These are phyloP conservation scores for Blastobotrys capitulatus DNA, from an alignment of 1,139 yeast genomes.

Conservation along the genomic window DNA sequence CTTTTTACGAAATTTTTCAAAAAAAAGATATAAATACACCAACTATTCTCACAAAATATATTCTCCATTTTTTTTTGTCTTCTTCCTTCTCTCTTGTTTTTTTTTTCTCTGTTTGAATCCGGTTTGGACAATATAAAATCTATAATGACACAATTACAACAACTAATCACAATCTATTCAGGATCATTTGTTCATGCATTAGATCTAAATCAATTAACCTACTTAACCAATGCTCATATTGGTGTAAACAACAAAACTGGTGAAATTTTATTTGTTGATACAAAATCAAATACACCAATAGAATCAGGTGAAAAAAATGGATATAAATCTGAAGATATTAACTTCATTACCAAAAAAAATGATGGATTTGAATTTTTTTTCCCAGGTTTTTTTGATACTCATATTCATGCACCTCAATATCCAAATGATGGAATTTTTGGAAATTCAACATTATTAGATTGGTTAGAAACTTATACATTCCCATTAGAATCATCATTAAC, in stretches of 20 bases:
- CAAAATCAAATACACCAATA: constrained; percentile 13
- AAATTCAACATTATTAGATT: constrained; percentile 75
- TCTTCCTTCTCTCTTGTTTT: too few species aligned
- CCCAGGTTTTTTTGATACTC: constrained; percentile 95
- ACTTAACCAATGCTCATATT: constrained; percentile 44
- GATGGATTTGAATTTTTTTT: constrained; percentile 48
- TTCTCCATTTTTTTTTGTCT: too few species aligned
- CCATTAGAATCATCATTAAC: constrained; percentile 66
- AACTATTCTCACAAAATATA: too few species aligned
- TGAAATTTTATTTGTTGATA: constrained; percentile 40
- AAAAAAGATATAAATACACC: too few species aligned
- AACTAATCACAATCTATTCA: constrained; percentile 32
- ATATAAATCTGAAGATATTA: constrained; percentile 13
- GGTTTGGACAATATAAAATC: too few species aligned
- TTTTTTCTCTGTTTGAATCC: too few species aligned
- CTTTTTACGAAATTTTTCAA: too few species aligned
- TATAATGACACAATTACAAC: not conserved
- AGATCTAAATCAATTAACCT: constrained; percentile 42
- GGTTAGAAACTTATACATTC: constrained; percentile 85
- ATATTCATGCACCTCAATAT: constrained; percentile 93
- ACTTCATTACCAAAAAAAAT: constrained; percentile 1
- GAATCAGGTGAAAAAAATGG: constrained; percentile 21
- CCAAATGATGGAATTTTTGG: constrained; percentile 94
- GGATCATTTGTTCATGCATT: constrained; percentile 56
- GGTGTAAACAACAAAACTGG: constrained; percentile 49